Conservation (phyloP, 345 rosid genomes). For the Brassica rapa region DNA sequence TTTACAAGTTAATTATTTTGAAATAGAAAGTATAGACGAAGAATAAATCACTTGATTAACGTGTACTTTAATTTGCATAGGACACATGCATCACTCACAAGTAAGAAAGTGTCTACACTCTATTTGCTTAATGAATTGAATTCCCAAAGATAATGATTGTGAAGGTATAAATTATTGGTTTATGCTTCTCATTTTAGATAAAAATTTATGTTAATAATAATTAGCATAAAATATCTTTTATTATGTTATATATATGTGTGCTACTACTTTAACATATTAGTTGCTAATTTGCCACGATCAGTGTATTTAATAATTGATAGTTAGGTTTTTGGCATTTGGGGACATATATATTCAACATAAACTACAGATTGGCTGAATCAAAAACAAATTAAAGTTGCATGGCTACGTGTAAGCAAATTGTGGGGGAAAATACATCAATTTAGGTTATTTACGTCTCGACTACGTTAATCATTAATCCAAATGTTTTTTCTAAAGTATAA, state of each 20-base stretch:
- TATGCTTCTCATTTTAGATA: neutral
- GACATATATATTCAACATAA: conserved; percentile 9
- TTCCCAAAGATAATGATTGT: conserved; percentile 18
- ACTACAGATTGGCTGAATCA: neutral
- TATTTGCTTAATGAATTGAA: conserved; percentile 12
- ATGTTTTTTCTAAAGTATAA: neutral
- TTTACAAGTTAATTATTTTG: neutral
- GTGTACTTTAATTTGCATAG: conserved; percentile 6
- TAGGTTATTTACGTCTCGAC: conserved; percentile 31
- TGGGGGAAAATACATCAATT: neutral
- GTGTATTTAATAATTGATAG: conserved; percentile 19
- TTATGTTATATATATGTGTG: no score
- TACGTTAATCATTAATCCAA: conserved; percentile 1
- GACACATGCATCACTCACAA: conserved; percentile 19
- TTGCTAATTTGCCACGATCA: conserved; percentile 17
- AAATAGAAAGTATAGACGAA: neutral
- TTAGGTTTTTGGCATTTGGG: conserved; percentile 16
- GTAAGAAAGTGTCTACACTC: conserved; percentile 17
- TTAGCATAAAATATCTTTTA: no score
- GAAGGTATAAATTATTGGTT: neutral
- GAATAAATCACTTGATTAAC: conserved; percentile 5
- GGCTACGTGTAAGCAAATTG: conserved; percentile 20
- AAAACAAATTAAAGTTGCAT: conserved; percentile 26
- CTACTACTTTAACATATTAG: neutral
- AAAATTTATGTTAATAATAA: neutral